These are phyloP conservation scores for Myxozyma neotropica DNA, from an alignment of 805 yeast genomes.

Conservation along the genomic window DNA sequence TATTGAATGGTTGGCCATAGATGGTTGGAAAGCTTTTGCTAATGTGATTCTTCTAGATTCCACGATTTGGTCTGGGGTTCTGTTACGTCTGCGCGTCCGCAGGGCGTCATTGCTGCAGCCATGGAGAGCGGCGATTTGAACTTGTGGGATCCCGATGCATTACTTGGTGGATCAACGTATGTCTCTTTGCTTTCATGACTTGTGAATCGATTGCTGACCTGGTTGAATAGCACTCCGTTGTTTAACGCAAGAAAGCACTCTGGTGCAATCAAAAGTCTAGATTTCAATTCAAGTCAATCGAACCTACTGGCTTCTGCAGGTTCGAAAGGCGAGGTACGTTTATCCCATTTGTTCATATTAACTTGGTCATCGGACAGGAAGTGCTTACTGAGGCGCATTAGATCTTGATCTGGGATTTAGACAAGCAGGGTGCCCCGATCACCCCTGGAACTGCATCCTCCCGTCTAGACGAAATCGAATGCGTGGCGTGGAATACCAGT, in stretches of 20 bases:
- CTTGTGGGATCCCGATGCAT: slow-evolving; percentile 67
- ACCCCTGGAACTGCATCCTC: slow-evolving; percentile 79
- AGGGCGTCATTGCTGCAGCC: slow-evolving; percentile 79
- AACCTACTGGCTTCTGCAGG: slow-evolving; percentile 86
- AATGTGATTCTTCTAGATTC: slow-evolving; percentile 48
- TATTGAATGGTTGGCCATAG: background rate
- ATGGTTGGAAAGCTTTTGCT: slow-evolving; percentile 9
- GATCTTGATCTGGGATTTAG: slow-evolving; percentile 86
- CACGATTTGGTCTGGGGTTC: slow-evolving; percentile 84
- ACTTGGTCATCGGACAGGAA: background rate
- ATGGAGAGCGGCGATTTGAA: slow-evolving; percentile 79
- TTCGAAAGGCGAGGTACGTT: slow-evolving; percentile 64
- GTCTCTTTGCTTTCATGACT: background rate
- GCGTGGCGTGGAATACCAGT: slow-evolving; percentile 85
- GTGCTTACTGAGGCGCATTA: background rate
- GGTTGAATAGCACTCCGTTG: slow-evolving; percentile 1
- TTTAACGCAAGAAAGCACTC: slow-evolving; percentile 49
- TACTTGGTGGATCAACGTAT: slow-evolving; percentile 35
- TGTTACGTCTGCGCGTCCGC: slow-evolving; percentile 52
- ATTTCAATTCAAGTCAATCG: slow-evolving; percentile 73
- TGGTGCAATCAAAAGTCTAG: slow-evolving; percentile 69
- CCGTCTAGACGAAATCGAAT: slow-evolving; percentile 76
- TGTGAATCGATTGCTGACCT: background rate
- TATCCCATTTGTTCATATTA: background rate
- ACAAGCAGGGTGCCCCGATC: slow-evolving; percentile 54